A percentile compares a stretch with the other conserved stretches of the same genome.
These are phyloP conservation scores for Polyporus arcularius DNA, from an alignment of 768 basidiomycete genomes.

Conservation along the genomic window DNA sequence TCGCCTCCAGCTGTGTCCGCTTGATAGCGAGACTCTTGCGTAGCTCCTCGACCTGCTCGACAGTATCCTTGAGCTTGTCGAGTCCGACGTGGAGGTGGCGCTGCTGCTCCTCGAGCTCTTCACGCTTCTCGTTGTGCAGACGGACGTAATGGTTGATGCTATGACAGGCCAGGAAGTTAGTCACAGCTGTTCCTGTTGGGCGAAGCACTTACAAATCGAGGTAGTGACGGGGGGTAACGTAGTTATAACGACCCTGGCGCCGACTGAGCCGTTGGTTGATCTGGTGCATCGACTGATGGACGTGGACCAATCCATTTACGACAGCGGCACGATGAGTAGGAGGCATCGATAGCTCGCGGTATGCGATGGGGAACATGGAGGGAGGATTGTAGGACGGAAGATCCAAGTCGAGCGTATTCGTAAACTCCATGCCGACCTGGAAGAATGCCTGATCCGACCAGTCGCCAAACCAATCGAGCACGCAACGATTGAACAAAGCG, in stretches of 20 bases:
- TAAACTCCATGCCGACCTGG: conserved; percentile 98
- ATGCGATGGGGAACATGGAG: conserved; percentile 83
- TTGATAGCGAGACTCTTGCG: conserved; percentile 94
- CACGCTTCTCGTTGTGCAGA: conserved; percentile 93
- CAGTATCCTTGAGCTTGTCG: conserved; percentile 94
- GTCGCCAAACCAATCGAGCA: conserved; percentile 99
- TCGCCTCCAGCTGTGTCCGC: conserved; percentile 87
- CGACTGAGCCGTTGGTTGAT: conserved; percentile 89
- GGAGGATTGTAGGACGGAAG: conserved; percentile 80
- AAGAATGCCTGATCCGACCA: conserved; percentile 99
- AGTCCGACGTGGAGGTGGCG: conserved; percentile 97
- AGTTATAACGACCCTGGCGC: conserved; percentile 93
- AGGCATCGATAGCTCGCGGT: conserved; percentile 81
- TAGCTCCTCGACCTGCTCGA: conserved; percentile 95
- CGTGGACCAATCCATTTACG: conserved; percentile 90
- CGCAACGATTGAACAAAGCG: conserved; percentile 98
- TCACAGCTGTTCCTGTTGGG: neutral
- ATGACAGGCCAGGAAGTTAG: conserved; percentile 10
- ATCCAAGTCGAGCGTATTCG: conserved; percentile 90
- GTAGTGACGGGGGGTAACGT: conserved; percentile 97
- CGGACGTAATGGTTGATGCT: conserved; percentile 98
- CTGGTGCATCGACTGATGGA: conserved; percentile 86
- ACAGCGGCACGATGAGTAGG: conserved; percentile 89
- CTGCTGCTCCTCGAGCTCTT: conserved; percentile 97
- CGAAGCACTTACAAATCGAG: conserved; percentile 85